Evolutionary conservation across 768 basidiomycete species (phyloP), one percentile per base, ranked within the genome.

Genomic region (Agaricus blazei): DNA sequence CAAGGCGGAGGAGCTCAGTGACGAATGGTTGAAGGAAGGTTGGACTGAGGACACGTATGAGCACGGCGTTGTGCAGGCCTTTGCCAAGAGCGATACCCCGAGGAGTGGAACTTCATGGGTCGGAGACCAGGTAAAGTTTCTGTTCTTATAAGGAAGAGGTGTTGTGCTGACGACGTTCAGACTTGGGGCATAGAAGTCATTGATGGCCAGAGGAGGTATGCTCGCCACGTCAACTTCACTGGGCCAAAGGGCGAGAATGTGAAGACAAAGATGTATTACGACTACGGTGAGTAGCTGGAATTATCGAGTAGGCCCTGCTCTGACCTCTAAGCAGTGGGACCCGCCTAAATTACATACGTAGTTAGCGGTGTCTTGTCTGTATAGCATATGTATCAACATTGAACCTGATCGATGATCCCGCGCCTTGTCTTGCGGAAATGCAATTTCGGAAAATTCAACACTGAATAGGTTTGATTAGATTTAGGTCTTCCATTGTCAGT

Each of bases 141-240:
- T 4, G 9, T 52, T 29, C 26, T 5, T 51, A 41, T 19, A 46
- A 52, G 51, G 40, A 9, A 48, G 44, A 14, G 51, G 3, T 19
- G 26, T 36, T 12, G 28, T 26, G 34, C 31, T 37, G 34, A 51
- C 42, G 31, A 48, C 50, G 45, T 5, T 29, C 53, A 76, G 77
- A 69, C 75, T 14, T 90, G 87, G 88, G 88, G 87, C 24, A 75
- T 89, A 23, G 75, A 85, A 61, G 72, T 73, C 3, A 69, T 85
- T 59, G 69, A 85, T 12, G 82, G 74, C 27, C 80, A 81, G 63
- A 79, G 83, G 61, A 72, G 84, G 57, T 83, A 88, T 60, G 72
- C 76, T 3, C 75, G 87, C 53, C 82, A 78, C 60, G 68, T 87
- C 58, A 75, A 77, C 58, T 89, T 89, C 67, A 81, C 77, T 4